Evolutionary conservation across 305 asterid genomes (phyloP).

Genomic region (Solanum hybrid): DNA sequence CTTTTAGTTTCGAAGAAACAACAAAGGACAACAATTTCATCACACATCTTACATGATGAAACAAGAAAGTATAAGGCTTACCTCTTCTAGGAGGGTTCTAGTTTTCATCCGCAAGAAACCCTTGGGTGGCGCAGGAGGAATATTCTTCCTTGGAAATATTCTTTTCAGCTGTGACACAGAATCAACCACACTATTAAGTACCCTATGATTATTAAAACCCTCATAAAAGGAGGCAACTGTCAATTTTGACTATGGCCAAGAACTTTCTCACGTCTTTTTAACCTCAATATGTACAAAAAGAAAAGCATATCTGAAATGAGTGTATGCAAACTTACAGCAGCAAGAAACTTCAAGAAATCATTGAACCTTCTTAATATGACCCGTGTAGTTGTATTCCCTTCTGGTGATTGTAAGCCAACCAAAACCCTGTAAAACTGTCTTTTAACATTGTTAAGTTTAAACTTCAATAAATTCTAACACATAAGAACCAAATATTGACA

Average conservation of each 20-base stretch:
- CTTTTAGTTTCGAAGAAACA: neutral
- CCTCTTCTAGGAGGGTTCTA: slow-evolving; percentile 89
- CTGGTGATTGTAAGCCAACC: slow-evolving; percentile 92
- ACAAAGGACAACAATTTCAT: neutral
- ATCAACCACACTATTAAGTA: slow-evolving; percentile 10
- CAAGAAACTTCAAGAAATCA: slow-evolving; percentile 78
- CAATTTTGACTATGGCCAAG: neutral
- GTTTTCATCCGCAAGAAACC: slow-evolving; percentile 80
- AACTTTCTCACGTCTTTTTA: neutral
- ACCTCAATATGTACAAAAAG: neutral
- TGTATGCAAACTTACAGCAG: slow-evolving; percentile 58
- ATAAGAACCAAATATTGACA: slow-evolving; percentile 1
- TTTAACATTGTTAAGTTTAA: slow-evolving; percentile 29
- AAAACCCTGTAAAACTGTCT: slow-evolving; percentile 97
- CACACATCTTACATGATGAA: neutral
- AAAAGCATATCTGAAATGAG: neutral
- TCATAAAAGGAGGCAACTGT: neutral
- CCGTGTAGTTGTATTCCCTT: slow-evolving; percentile 77
- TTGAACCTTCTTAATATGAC: slow-evolving; percentile 87
- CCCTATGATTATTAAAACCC: neutral
- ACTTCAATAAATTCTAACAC: neutral
- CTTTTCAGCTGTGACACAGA: slow-evolving; percentile 62
- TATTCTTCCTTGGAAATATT: slow-evolving; percentile 55
- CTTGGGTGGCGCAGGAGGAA: slow-evolving; percentile 89
- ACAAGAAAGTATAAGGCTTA: slow-evolving; percentile 10